phyloP scores from a whole-genome alignment of 176 grass and related monocot species.

The Secale cereale region DNA sequence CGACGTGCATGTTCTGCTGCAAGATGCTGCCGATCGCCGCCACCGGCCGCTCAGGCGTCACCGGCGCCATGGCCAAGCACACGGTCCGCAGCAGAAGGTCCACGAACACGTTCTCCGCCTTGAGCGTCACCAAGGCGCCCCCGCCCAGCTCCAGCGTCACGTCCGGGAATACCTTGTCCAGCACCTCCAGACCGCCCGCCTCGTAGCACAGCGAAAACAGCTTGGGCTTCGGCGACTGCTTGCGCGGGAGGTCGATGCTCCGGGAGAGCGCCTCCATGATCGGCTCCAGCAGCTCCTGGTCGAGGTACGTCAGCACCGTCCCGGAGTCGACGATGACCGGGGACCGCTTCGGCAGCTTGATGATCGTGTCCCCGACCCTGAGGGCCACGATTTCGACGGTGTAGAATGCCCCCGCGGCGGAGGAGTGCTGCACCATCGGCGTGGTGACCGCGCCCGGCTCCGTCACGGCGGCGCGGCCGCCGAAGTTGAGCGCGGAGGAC shows the following conservation, averaged over 20 bases:
- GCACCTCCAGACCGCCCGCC: background rate
- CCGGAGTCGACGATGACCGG: conserved; percentile 59
- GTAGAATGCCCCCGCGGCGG: conserved; percentile 9
- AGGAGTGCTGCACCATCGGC: conserved; percentile 2
- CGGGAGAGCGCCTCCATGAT: conserved; percentile 24
- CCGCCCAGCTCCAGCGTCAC: conserved; percentile 37
- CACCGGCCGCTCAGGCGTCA: background rate
- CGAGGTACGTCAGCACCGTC: conserved; percentile 44
- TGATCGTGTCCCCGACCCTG: background rate
- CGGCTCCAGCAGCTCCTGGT: background rate
- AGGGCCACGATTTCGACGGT: conserved; percentile 38
- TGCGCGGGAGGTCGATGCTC: conserved; percentile 13
- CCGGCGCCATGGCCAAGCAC: conserved; percentile 33
- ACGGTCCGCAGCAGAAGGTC: background rate
- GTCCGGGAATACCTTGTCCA: conserved; percentile 2
- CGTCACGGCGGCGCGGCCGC: conserved; percentile 26
- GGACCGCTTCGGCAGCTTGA: background rate
- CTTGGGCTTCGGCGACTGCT: conserved; percentile 25
- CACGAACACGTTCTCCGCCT: conserved; percentile 32
- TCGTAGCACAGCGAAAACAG: conserved; percentile 43
- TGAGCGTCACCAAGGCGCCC: conserved; percentile 16
- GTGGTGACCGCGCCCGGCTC: conserved; percentile 25
- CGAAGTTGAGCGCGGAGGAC: conserved; percentile 46
- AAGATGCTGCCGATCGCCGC: conserved; percentile 45
- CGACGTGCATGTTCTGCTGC: conserved; percentile 59